Evolutionary conservation across 202 grass and related monocot genomes (phyloP).

Genomic region (Tripidium arundinaceum): DNA sequence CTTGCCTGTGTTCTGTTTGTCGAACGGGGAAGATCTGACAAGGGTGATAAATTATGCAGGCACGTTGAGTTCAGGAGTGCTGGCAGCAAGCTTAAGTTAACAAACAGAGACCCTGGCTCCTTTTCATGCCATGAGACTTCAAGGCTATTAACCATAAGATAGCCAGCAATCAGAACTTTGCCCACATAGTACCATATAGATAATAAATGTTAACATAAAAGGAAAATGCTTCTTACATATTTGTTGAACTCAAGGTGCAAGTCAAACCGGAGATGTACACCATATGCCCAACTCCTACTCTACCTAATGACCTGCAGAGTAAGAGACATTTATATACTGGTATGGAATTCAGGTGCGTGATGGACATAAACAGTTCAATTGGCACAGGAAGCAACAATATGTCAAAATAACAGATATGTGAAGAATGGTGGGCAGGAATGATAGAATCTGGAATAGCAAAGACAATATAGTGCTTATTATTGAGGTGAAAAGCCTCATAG

Average conservation of each 20-base stretch:
- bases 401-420: neutral
- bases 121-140: too few species aligned
- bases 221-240: too few species aligned
- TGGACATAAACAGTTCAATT: conserved; percentile 4
- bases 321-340: conserved; percentile 31
- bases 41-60: too few species aligned
- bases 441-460: conserved; percentile 13
- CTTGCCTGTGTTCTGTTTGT: conserved; percentile 69
- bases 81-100: too few species aligned
- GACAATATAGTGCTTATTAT: neutral
- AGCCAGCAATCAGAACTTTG: conserved; percentile 17
- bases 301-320: too few species aligned
- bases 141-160: conserved; percentile 49
- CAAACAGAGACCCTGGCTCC: too few species aligned
- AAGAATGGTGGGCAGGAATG: neutral
- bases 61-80: too few species aligned
- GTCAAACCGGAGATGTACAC: too few species aligned
- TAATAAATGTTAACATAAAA: conserved; percentile 19
- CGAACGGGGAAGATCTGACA: too few species aligned
- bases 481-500: neutral
- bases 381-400: conserved; percentile 16
- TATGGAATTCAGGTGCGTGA: conserved; percentile 22
- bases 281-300: too few species aligned
- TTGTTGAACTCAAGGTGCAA: too few species aligned
- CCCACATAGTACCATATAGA: neutral